Evolutionary conservation across 1,284 basidiomycete genomes (phyloP).

Genomic region (Xerocomus tenax): DNA sequence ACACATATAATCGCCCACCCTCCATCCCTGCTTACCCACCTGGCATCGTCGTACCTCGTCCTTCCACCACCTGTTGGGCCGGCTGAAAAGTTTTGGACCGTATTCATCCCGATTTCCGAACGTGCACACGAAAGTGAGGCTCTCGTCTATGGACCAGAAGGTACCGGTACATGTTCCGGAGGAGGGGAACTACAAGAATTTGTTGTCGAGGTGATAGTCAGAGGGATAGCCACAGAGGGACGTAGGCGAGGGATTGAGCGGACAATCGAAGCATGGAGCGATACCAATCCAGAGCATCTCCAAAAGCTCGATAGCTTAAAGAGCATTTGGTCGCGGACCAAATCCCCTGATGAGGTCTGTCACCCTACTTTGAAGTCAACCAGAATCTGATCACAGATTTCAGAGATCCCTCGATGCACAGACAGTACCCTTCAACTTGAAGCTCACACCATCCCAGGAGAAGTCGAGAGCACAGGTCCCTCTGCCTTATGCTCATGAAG

Average conservation of each 20-base stretch:
- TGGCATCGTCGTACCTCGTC: constrained; percentile 59
- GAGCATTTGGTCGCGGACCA: constrained; percentile 38
- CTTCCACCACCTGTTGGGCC: constrained; percentile 56
- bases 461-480: constrained; percentile 71
- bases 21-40: constrained; percentile 50
- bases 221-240: constrained; percentile 35
- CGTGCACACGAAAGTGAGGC: constrained; percentile 51
- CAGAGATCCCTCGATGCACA: constrained; percentile 47
- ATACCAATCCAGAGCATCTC: constrained; percentile 38
- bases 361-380: not conserved
- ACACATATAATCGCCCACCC: constrained; percentile 61
- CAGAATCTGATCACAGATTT: constrained; percentile 2
- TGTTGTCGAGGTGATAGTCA: constrained; percentile 55
- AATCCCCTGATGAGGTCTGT: constrained; percentile 36
- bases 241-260: constrained; percentile 51
- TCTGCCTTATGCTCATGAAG: constrained; percentile 79
- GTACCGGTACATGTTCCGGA: constrained; percentile 42
- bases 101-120: constrained; percentile 61
- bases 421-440: constrained; percentile 76
- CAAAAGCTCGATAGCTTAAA: constrained; percentile 43
- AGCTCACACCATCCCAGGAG: constrained; percentile 77
- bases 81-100: constrained; percentile 64
- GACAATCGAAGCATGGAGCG: constrained; percentile 56
- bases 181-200: constrained; percentile 34
- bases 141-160: constrained; percentile 50